Conservation (phyloP, 495 filamentous ascomycete species). For the Geoglossum glabrum region DNA sequence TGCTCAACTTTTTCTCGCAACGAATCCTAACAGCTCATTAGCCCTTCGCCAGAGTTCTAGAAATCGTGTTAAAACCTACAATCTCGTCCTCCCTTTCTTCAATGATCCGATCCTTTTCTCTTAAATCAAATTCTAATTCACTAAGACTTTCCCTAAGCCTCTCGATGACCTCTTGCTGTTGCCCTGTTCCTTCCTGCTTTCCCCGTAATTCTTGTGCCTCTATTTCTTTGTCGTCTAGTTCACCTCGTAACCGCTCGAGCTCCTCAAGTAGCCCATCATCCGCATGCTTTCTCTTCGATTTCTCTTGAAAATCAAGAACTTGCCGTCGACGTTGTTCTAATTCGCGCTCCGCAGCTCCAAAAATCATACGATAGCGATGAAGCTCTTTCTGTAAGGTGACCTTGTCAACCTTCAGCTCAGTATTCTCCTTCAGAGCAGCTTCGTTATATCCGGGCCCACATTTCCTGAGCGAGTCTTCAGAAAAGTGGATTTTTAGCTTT, state of each 20-base stretch:
- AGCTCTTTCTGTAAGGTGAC: constrained; percentile 76
- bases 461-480: constrained; percentile 61
- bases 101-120: constrained; percentile 43
- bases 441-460: constrained; percentile 74
- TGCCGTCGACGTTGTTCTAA: constrained; percentile 59
- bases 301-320: constrained; percentile 58
- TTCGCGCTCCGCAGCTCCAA: constrained; percentile 60
- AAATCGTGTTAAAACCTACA: constrained; percentile 22
- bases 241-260: constrained; percentile 26
- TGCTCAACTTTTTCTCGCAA: constrained; percentile 14
- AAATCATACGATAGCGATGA: constrained; percentile 56
- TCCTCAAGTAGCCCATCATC: constrained; percentile 40
- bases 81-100: constrained; percentile 47
- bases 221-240: constrained; percentile 1
- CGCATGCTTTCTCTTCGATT: constrained; percentile 50
- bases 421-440: constrained; percentile 76
- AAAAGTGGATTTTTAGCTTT: constrained; percentile 64
- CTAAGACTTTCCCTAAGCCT: constrained; percentile 46
- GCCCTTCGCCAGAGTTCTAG: not conserved
- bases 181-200: constrained; percentile 14
- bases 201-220: constrained; percentile 15
- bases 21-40: not conserved
- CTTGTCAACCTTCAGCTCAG: constrained; percentile 79
- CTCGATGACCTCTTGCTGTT: constrained; percentile 22
- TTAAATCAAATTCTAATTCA: constrained; percentile 42